These are phyloP conservation scores for Pseudohalonectria lignicola DNA, from an alignment of 2,329 filamentous ascomycete genomes.

Conservation along the genomic window DNA sequence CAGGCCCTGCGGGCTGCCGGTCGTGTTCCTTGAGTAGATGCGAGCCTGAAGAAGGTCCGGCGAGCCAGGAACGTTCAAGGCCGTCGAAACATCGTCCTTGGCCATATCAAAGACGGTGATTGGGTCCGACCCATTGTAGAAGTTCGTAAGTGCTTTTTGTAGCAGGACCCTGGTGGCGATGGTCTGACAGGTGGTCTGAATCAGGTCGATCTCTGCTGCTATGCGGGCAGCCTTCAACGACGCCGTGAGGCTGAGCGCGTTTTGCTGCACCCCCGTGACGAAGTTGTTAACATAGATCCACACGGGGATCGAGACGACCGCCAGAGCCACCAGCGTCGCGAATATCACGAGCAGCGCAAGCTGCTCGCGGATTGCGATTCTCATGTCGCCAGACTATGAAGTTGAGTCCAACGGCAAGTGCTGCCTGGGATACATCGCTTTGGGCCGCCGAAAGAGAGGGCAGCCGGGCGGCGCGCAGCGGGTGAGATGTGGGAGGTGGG, in stretches of 20 bases:
- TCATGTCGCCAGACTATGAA: constrained; percentile 45
- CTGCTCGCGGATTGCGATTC: constrained; percentile 81
- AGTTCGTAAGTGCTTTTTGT: constrained; percentile 38
- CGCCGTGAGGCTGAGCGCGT: constrained; percentile 64
- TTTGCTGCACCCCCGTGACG: constrained; percentile 39
- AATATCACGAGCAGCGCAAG: constrained; percentile 69
- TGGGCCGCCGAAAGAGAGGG: constrained; percentile 4
- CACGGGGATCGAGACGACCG: constrained; percentile 70
- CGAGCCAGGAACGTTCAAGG: constrained; percentile 50
- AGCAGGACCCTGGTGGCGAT: constrained; percentile 57
- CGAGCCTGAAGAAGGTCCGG: constrained; percentile 56
- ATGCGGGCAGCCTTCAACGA: constrained; percentile 80
- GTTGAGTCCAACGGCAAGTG: constrained; percentile 8
- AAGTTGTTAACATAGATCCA: constrained; percentile 48
- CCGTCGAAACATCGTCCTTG: constrained; percentile 55
- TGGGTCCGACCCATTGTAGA: constrained; percentile 44
- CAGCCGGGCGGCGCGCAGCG: constrained; percentile 3
- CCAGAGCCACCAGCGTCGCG: constrained; percentile 62
- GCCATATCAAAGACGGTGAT: constrained; percentile 50
- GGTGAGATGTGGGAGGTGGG: too few relatives aligned
- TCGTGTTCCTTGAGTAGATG: constrained; percentile 60
- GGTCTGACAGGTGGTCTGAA: constrained; percentile 63
- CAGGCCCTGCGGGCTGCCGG: constrained; percentile 43
- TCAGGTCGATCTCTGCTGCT: constrained; percentile 64
- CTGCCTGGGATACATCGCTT: constrained; percentile 17